Evolutionary conservation across 2,329 filamentous ascomycete genomes (phyloP).

Genomic region (Pseudogymnoascus sp.): DNA sequence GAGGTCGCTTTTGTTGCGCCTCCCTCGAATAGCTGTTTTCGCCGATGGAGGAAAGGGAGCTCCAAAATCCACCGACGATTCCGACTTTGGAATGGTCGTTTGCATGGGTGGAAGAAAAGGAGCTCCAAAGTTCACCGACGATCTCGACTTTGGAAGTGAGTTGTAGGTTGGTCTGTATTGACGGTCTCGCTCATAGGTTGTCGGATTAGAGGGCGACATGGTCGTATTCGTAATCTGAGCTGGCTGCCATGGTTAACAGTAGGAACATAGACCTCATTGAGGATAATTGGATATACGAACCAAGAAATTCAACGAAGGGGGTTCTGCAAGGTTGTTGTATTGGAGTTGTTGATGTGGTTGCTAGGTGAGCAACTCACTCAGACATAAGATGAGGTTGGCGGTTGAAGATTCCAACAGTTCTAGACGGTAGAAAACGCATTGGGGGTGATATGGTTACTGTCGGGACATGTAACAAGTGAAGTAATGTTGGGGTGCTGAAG

Average conservation of each 20-base stretch:
- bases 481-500: not conserved
- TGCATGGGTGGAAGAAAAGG: slow-evolving; percentile 6
- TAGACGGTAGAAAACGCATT: not conserved
- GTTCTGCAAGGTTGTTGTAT: not conserved
- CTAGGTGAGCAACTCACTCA: not conserved
- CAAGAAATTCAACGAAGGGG: not conserved
- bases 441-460: too few relatives aligned
- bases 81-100: not conserved
- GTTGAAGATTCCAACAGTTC: not conserved
- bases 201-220: not conserved
- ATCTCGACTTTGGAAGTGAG: not conserved
- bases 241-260: not conserved
- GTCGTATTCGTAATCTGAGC: not conserved
- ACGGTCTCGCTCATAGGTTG: not conserved
- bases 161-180: slow-evolving; percentile 11
- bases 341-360: not conserved
- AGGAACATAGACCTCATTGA: not conserved
- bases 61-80: not conserved
- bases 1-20: slow-evolving; percentile 17
- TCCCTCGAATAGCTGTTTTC: slow-evolving; percentile 6
- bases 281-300: not conserved
- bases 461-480: not conserved
- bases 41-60: not conserved
- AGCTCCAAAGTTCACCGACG: slow-evolving; percentile 1
- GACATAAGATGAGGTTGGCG: not conserved